A percentile compares a stretch with the other conserved stretches of the same genome.
These are phyloP conservation scores for Ettlia oleoabundans DNA, from an alignment of 139 green algal genomes.

Conservation along the genomic window DNA sequence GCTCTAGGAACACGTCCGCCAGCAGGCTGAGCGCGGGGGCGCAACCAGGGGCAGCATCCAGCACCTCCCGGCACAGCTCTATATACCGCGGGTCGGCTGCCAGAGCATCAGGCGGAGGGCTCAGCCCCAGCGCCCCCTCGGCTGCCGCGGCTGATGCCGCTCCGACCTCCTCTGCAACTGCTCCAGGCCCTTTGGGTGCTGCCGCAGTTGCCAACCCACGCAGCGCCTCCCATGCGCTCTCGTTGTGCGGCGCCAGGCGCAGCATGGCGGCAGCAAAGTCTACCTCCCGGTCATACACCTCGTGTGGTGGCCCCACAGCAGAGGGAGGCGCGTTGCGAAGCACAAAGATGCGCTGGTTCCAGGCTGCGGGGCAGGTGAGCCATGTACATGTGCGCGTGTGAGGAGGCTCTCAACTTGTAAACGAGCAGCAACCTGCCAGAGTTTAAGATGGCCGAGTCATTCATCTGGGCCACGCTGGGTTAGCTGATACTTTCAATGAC, in stretches of 20 bases:
- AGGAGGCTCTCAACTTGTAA: not conserved
- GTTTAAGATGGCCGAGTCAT: too few species aligned
- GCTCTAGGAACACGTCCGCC: conserved; percentile 46
- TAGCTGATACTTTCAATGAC: too few species aligned
- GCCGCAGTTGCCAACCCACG: conserved; percentile 42
- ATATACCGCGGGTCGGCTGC: not conserved
- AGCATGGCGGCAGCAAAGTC: conserved; percentile 50
- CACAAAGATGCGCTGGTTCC: conserved; percentile 84
- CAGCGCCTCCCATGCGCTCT: conserved; percentile 78
- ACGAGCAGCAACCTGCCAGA: too few species aligned
- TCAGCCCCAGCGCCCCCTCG: conserved; percentile 10
- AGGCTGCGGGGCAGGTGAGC: conserved; percentile 55
- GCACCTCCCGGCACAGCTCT: conserved; percentile 51
- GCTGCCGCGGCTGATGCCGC: not conserved
- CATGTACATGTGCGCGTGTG: too few species aligned
- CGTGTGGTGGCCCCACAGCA: not conserved
- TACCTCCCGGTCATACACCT: conserved; percentile 52
- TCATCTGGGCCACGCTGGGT: too few species aligned
- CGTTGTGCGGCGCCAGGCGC: conserved; percentile 61
- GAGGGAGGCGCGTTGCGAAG: conserved; percentile 30
- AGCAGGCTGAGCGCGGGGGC: conserved; percentile 56
- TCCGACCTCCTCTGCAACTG: too few species aligned
- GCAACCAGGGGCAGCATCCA: conserved; percentile 49
- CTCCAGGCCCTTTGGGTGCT: too few species aligned
- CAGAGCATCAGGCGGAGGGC: conserved; percentile 11